phyloP scores from a whole-genome alignment of 768 basidiomycete species.

The Mycena latifolia region DNA sequence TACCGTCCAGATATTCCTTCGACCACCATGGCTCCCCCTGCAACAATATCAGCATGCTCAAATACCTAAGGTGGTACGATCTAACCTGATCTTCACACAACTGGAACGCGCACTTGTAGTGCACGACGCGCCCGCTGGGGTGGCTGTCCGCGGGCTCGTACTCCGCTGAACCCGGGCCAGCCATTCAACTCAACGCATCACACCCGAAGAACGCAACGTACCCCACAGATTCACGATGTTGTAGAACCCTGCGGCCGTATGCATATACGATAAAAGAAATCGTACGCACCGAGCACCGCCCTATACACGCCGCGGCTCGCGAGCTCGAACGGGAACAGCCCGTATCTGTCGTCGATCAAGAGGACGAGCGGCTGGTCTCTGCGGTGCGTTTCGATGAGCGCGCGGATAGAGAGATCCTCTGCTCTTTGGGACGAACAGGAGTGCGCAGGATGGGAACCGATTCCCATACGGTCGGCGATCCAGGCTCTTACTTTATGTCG shows the following conservation, averaged over 20 bases:
- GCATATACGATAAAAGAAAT: slow-evolving; percentile 25
- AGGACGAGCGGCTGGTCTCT: slow-evolving; percentile 73
- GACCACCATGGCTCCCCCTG: slow-evolving; percentile 66
- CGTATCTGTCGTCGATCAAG: slow-evolving; percentile 81
- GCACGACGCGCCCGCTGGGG: slow-evolving; percentile 65
- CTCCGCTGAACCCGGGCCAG: slow-evolving; percentile 63
- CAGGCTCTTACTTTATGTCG: too few species aligned
- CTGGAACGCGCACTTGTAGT: slow-evolving; percentile 88
- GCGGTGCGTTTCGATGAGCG: slow-evolving; percentile 70
- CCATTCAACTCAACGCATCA: not conserved
- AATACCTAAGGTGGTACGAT: too few species aligned
- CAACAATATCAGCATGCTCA: not conserved
- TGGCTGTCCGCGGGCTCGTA: slow-evolving; percentile 62
- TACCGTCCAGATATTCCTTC: not conserved
- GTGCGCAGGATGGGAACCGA: not conserved
- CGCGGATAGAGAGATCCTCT: slow-evolving; percentile 77
- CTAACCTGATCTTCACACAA: slow-evolving; percentile 82
- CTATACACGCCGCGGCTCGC: slow-evolving; percentile 62
- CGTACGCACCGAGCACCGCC: slow-evolving; percentile 51
- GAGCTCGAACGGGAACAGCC: slow-evolving; percentile 79
- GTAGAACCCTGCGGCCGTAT: slow-evolving; percentile 66
- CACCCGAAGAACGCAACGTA: slow-evolving; percentile 40
- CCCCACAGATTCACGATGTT: slow-evolving; percentile 80
- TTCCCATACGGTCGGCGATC: too few species aligned
- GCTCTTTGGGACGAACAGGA: slow-evolving; percentile 42